Evolutionary conservation across 352 stramenopile genomes (phyloP), one percentile per base, ranked within the genome.

Genomic region (Phytophthora macrochlamydospora): DNA sequence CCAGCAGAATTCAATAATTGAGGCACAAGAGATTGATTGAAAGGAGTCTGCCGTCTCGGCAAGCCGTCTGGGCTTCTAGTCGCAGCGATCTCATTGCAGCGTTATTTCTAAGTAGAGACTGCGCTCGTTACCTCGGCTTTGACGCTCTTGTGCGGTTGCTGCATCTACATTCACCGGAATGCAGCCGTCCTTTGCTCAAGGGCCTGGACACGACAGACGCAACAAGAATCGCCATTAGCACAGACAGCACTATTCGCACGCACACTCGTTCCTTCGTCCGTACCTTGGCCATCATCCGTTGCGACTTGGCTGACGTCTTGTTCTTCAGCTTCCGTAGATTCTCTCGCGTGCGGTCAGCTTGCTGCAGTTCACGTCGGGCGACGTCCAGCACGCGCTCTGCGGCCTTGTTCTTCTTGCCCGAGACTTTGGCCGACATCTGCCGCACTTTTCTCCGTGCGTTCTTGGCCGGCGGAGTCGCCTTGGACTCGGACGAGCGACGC

Each of bases 261-360:
- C n/a, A 43, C 12, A 24, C 18, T 24, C 18, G 18, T 24, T 24
- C 18, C 18, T 24, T 24, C 0, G 18, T 24, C 7, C 52, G 14
- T 37, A 92, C 84, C 74, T 92, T 89, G 18, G 68, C 66, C 84
- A 91, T 89, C 13, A 91, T 69, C 35, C 76, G 78, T 65, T 91
- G 69, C 14, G 79, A 84, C 71, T 92, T 92, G 43, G 75, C 62
- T 1, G 80, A 76, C 7, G 70, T 64, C 40, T 73, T 81, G 67
- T 62, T 78, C 59, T 83, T 83, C 14, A 92, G 77, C 67, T 90
- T 91, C 55, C 72, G 76, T 28, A 92, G 38, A 59, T 92, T 92
- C 43, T 89, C 72, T 24, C 65, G 55, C 7, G 79, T 91, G 42
- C 75, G 75, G 60, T 92, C 73, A 7, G 83, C 71, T 29, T 78